Evolutionary conservation across 441 rosid species (phyloP), one percentile per base, ranked within the genome.

Genomic region (Euphorbia celastroides): DNA sequence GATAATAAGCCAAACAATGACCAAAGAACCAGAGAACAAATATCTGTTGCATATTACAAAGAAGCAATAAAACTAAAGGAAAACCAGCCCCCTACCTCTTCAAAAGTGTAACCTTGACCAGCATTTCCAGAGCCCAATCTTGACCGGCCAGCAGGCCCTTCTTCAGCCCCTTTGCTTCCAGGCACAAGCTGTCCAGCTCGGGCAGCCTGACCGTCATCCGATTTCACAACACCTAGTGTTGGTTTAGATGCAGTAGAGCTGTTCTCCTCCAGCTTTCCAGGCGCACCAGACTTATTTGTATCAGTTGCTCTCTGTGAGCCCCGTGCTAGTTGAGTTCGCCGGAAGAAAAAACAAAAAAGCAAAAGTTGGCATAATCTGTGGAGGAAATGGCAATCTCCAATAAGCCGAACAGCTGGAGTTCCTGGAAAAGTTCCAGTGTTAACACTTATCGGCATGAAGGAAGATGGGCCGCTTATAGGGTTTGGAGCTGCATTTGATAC

Each of bases 361-460:
- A 92, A 78, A 67, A 95, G 96, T 77, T 95, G 97, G 70, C 99
- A 92, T 80, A 95, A 80, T 77, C 98, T 89, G 68, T 89, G 98
- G 79, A 95, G 98, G 75, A 95, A 95, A 84, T 95, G 98, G 83
- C 98, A 90, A 78, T 95, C 99, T 46, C 98, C 99, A 80, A 90
- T 95, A 67, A 95, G 96, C 80, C 99, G 79, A 62, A 95, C 99
- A 81, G 99, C 99, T 13, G 99, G 98, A 50, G 99, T 90, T 81
- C 99, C 99, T 41, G 98, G 99, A 80, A 95, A 95, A 66, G 98
- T 92, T 77, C 98, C 99, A 48, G 97, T 95, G 75, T 95, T 95
- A 66, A 95, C 93, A 85, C 98, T 92, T 72, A 95, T 95, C 60
- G 99, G 99, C 89, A 88, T 92, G 74, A 88, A 86, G 71, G 93